These are phyloP conservation scores for Amniculicola lignicola DNA, from an alignment of 495 filamentous ascomycete species.

Conservation along the genomic window DNA sequence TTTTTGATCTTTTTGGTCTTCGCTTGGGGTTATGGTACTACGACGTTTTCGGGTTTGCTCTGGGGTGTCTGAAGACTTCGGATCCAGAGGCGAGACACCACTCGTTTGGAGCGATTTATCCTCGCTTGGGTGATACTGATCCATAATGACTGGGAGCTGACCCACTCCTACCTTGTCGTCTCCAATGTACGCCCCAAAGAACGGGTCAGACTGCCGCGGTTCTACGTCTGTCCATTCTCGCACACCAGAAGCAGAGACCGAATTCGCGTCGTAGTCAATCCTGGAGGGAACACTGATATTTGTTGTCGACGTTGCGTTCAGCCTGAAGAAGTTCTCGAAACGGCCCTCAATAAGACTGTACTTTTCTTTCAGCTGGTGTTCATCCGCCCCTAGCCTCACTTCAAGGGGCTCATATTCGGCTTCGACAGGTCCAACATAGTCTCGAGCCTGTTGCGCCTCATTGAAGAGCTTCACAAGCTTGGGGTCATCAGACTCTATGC, in stretches of 20 bases:
- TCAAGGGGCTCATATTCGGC: slow-evolving; percentile 33
- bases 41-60: neutral
- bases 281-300: neutral
- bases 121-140: neutral
- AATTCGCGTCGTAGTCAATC: slow-evolving; percentile 13
- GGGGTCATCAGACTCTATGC: neutral
- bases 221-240: neutral
- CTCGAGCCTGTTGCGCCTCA: slow-evolving; percentile 12
- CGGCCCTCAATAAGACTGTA: slow-evolving; percentile 15
- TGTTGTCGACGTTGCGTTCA: slow-evolving; percentile 9
- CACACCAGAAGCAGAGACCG: neutral
- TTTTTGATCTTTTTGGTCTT: too few species aligned
- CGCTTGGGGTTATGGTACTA: too few species aligned
- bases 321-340: slow-evolving; percentile 25
- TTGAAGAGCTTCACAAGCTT: slow-evolving; percentile 8
- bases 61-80: neutral
- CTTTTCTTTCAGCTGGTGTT: slow-evolving; percentile 24
- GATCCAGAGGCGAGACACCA: neutral
- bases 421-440: slow-evolving; percentile 27
- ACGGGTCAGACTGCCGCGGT: slow-evolving; percentile 9
- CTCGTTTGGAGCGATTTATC: neutral
- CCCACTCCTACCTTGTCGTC: slow-evolving; percentile 22
- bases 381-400: slow-evolving; percentile 16
- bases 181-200: slow-evolving; percentile 11
- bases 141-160: neutral